phyloP scores from a whole-genome alignment of 176 grass and related monocot genomes.

The Ensete ventricosum region DNA sequence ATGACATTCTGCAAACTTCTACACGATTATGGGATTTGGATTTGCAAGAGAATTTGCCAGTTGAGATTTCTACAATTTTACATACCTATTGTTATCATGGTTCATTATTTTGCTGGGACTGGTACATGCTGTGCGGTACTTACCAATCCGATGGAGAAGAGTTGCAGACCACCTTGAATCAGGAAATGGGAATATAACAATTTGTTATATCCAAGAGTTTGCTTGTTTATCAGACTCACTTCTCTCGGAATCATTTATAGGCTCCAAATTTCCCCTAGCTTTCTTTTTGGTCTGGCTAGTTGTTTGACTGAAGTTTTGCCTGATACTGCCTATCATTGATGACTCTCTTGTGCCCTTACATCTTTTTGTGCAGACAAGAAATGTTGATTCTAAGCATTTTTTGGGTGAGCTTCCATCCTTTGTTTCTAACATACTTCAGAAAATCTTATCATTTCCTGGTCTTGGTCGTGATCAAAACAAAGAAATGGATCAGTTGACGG shows the following conservation, averaged over 20 bases:
- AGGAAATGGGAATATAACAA: too few species aligned
- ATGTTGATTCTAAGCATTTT: conserved; percentile 86
- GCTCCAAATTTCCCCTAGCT: background rate
- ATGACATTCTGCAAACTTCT: background rate
- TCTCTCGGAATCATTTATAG: background rate
- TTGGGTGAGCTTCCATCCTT: conserved; percentile 74
- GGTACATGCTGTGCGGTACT: too few species aligned
- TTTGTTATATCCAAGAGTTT: background rate
- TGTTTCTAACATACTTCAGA: conserved; percentile 51
- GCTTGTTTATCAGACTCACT: background rate
- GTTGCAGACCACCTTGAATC: too few species aligned
- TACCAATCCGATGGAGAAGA: too few species aligned
- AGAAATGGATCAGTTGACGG: conserved; percentile 74
- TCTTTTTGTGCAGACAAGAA: conserved; percentile 42
- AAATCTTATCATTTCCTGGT: conserved; percentile 52
- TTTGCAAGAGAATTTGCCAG: background rate
- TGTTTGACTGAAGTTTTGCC: background rate
- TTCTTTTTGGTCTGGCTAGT: background rate
- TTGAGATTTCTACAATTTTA: background rate
- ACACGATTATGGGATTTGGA: background rate
- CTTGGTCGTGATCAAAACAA: conserved; percentile 29
- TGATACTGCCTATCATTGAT: background rate
- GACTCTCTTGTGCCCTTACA: background rate
- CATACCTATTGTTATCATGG: background rate
- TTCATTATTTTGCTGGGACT: too few species aligned